Percentiles rank a stretch among this genome's conserved stretches.
These are phyloP conservation scores for Carex pumila DNA, from an alignment of 176 grass and related monocot species.

Conservation along the genomic window DNA sequence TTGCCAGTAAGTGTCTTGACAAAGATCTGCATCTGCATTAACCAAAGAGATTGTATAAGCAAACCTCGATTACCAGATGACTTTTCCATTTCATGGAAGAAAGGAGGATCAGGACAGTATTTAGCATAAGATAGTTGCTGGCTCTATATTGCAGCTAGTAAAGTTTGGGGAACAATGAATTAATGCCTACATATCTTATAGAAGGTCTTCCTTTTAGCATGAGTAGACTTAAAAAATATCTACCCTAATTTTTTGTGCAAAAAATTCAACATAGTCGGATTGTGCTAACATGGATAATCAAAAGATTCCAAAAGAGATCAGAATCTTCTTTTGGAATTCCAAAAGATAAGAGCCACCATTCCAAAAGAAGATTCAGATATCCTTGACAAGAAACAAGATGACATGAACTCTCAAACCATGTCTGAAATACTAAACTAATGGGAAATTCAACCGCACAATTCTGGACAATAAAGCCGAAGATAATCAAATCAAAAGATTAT, in stretches of 20 bases:
- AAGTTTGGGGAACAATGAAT: not conserved
- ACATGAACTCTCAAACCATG: not conserved
- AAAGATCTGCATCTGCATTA: conserved; percentile 31
- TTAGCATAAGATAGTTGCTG: no score
- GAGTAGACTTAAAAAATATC: not conserved
- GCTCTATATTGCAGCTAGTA: not conserved
- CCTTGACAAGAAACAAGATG: not conserved
- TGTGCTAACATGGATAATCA: not conserved
- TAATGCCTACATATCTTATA: not conserved
- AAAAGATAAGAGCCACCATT: no score
- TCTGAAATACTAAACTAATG: not conserved
- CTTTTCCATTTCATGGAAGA: not conserved
- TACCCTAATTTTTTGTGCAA: not conserved
- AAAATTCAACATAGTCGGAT: not conserved
- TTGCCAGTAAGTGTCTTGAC: not conserved
- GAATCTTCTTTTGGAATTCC: no score
- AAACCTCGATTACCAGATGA: not conserved
- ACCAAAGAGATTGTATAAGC: not conserved
- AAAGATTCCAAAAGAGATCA: not conserved
- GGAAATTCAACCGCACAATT: not conserved
- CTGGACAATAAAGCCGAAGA: not conserved
- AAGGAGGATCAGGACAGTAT: not conserved
- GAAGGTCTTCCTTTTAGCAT: not conserved
- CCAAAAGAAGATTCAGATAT: no score
- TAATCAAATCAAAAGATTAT: not conserved